These are phyloP conservation scores for Rhodocollybia butyracea DNA, from an alignment of 768 basidiomycete genomes.

Conservation along the genomic window DNA sequence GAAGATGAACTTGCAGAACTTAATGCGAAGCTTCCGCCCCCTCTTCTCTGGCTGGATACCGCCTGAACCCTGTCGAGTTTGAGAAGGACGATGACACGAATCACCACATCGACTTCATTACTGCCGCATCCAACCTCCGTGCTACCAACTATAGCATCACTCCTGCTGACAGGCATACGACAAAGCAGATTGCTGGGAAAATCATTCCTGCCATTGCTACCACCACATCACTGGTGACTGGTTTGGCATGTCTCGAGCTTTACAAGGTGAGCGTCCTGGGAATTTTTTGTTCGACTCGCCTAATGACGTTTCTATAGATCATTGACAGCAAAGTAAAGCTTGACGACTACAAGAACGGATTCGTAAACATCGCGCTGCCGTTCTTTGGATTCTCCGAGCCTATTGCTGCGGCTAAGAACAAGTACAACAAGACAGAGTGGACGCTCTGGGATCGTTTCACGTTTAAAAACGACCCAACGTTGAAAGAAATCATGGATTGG, in stretches of 20 bases:
- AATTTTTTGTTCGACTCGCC: not conserved
- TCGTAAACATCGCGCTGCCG: slow-evolving; percentile 94
- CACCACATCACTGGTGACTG: slow-evolving; percentile 94
- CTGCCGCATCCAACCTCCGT: slow-evolving; percentile 93
- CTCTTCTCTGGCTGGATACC: slow-evolving; percentile 92
- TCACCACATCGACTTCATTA: slow-evolving; percentile 98
- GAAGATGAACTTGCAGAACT: slow-evolving; percentile 52
- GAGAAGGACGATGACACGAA: slow-evolving; percentile 99
- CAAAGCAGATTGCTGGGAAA: slow-evolving; percentile 98
- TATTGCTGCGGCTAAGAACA: slow-evolving; percentile 82
- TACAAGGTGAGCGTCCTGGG: slow-evolving; percentile 68
- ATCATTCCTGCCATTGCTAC: slow-evolving; percentile 99
- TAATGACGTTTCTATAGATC: slow-evolving; percentile 46
- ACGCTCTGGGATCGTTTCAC: slow-evolving; percentile 98
- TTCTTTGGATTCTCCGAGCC: slow-evolving; percentile 99
- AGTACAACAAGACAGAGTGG: slow-evolving; percentile 89
- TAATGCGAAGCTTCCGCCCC: slow-evolving; percentile 72
- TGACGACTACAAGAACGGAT: slow-evolving; percentile 97
- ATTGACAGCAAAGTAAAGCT: slow-evolving; percentile 94
- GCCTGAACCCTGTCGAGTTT: slow-evolving; percentile 92
- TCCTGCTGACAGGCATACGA: slow-evolving; percentile 83
- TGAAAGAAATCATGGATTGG: slow-evolving; percentile 79
- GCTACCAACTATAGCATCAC: slow-evolving; percentile 93
- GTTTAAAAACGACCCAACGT: slow-evolving; percentile 84
- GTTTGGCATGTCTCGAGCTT: slow-evolving; percentile 91